Conservation (phyloP, 805 yeast genomes). For the Candida nonsorbophila region DNA sequence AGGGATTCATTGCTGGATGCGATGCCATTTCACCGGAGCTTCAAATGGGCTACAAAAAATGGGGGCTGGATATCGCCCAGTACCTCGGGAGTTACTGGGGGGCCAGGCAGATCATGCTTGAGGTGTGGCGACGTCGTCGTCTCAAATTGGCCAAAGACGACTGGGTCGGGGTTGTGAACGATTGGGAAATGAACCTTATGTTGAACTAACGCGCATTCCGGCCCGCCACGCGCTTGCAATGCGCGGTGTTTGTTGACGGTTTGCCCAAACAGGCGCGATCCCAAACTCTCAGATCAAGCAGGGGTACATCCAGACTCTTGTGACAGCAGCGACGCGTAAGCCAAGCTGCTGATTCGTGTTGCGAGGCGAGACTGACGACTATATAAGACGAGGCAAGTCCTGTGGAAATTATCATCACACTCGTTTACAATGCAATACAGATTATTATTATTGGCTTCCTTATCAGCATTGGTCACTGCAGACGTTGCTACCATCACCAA, state of each 20-base stretch:
- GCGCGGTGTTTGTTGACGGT: too few relatives aligned
- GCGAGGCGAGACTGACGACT: too few relatives aligned
- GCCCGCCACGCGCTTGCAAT: too few relatives aligned
- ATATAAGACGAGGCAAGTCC: too few relatives aligned
- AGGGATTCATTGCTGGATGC: conserved; percentile 84
- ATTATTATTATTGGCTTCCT: conserved; percentile 17
- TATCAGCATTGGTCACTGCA: conserved; percentile 18
- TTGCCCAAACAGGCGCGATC: too few relatives aligned
- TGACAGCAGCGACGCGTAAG: too few relatives aligned
- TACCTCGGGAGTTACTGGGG: conserved; percentile 76
- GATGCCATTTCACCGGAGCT: conserved; percentile 56
- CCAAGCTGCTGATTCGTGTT: too few relatives aligned
- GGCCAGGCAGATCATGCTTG: conserved; percentile 77
- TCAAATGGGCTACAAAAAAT: conserved; percentile 62
- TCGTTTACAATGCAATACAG: conserved; percentile 18
- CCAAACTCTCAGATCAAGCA: too few relatives aligned
- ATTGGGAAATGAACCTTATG: conserved; percentile 86
- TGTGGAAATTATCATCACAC: too few relatives aligned
- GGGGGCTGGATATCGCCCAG: conserved; percentile 63
- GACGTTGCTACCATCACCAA: conserved; percentile 20
- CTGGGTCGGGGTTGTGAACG: conserved; percentile 76
- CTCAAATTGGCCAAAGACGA: conserved; percentile 53
- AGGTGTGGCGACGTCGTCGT: conserved; percentile 75
- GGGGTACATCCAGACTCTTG: too few relatives aligned
- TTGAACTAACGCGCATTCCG: too few relatives aligned